These are phyloP conservation scores for Hyaloperonospora brassicae DNA, from an alignment of 352 stramenopile genomes.

Conservation along the genomic window DNA sequence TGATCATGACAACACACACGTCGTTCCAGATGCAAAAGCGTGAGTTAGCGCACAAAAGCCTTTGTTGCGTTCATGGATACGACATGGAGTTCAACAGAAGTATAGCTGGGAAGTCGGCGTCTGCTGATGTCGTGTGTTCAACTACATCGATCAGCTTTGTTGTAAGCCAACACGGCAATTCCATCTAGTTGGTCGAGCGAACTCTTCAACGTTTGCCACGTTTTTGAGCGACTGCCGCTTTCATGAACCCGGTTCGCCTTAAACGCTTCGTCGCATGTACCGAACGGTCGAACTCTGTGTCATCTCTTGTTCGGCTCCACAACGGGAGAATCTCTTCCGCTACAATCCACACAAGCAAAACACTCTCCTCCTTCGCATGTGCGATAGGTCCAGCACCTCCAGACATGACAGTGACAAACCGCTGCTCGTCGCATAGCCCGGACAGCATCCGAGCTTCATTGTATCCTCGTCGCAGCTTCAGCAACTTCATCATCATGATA, in stretches of 20 bases:
- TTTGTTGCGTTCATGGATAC: too few species aligned
- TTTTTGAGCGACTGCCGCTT: slow-evolving; percentile 42
- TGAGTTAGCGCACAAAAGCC: too few species aligned
- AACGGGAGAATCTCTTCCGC: slow-evolving; percentile 66
- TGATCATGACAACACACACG: too few species aligned
- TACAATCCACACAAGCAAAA: slow-evolving; percentile 87
- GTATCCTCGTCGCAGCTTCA: slow-evolving; percentile 82
- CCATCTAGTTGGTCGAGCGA: slow-evolving; percentile 71
- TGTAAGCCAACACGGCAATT: slow-evolving; percentile 33
- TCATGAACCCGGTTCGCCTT: slow-evolving; percentile 34
- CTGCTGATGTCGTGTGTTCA: too few species aligned
- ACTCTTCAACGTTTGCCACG: slow-evolving; percentile 59
- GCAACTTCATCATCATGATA: slow-evolving; percentile 89
- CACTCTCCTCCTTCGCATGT: slow-evolving; percentile 72
- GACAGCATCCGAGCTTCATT: slow-evolving; percentile 87
- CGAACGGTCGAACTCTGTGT: slow-evolving; percentile 59
- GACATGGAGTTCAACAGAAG: too few species aligned
- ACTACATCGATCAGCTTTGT: too few species aligned
- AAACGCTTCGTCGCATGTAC: slow-evolving; percentile 75
- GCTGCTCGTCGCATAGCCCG: slow-evolving; percentile 52
- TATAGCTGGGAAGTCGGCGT: too few species aligned
- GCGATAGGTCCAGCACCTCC: slow-evolving; percentile 90
- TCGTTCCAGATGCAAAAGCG: too few species aligned
- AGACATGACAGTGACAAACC: slow-evolving; percentile 76
- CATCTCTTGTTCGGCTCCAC: slow-evolving; percentile 55